Base-by-base conservation (phyloP, 2,329 filamentous ascomycete genomes). In the Claviceps capensis region DNA sequence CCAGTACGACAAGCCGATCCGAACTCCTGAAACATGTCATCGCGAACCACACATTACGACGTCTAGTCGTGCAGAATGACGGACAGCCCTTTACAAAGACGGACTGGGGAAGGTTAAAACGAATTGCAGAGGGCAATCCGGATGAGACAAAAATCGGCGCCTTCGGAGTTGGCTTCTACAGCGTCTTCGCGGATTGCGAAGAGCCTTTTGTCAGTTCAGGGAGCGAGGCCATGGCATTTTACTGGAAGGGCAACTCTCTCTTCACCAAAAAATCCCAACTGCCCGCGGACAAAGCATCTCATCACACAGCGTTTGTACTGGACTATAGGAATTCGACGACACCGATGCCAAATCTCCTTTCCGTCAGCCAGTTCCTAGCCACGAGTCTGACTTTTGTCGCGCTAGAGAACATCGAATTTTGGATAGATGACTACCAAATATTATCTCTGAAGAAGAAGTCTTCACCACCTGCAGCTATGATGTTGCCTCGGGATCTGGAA, bases 121-220 rank as follows among this genome's bases (percentile, higher is more conserved):
- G 91, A 55, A 98, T 98, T 56, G 94, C 93, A n/a, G 93, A 98
- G 67, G 94, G 93, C 47, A 98, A 98, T 63, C 93, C 93, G 0
- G 93, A 98, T 66, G 93, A 98, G 70, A 97, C 90, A 47, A 98
- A 98, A 73, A 98, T 98, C 61, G 93, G 93, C 51, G 94, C 93
- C 3, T 98, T 98, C 65, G 93, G 93, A 58, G 93, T 98, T 36
- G 93, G 93, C 2, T 98, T 98, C 71, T 98, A 98, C 75, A 95
- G 88, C 65, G 91, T 97, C 41, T 98, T 98, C 66, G 88, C 93
- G 55, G 93, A 98, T 65, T 98, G 91, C 65, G 94, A 98, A 68
- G 89, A 96, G 60, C 93, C 93, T 0, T 97, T 98, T 63, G 86
- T 98, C 57, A 93, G 88, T 58, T 97, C 91, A 1, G 93, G 93